A percentile compares a stretch with the other conserved stretches of the same genome.
Conservation (phyloP, 768 basidiomycete genomes). For the Mycena belliarum region DNA sequence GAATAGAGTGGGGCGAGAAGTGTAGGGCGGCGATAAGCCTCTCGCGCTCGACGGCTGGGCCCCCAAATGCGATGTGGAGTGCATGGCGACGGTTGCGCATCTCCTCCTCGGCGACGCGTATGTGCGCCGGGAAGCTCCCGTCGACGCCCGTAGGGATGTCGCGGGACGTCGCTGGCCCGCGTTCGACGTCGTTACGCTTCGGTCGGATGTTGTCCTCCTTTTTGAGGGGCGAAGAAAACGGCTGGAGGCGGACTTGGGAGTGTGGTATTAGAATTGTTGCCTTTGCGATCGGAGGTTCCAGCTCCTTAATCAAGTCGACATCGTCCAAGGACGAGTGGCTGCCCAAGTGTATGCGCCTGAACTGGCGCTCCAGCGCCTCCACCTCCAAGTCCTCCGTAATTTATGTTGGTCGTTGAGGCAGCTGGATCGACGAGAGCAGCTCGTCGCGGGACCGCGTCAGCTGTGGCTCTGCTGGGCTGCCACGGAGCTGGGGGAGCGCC, state of each 20-base stretch:
- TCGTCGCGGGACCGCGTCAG: constrained; percentile 50
- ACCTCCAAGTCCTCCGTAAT: constrained; percentile 61
- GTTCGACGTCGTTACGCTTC: constrained; percentile 25
- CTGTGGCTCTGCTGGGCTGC: constrained; percentile 30
- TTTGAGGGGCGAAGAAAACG: constrained; percentile 51
- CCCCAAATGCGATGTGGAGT: constrained; percentile 58
- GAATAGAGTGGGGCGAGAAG: constrained; percentile 31
- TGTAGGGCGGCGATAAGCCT: constrained; percentile 56
- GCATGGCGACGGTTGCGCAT: constrained; percentile 62
- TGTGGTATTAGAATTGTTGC: constrained; percentile 17
- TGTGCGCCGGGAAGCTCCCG: constrained; percentile 70
- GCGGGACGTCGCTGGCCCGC: constrained; percentile 48
- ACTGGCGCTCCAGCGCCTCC: constrained; percentile 54
- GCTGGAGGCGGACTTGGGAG: constrained; percentile 49
- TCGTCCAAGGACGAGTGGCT: constrained; percentile 19
- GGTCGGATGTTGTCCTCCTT: constrained; percentile 16
- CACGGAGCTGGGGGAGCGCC: constrained; percentile 61
- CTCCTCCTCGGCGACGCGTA: constrained; percentile 68
- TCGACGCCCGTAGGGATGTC: constrained; percentile 63
- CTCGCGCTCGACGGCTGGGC: constrained; percentile 52
- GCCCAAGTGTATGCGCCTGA: constrained; percentile 36
- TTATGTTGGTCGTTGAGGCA: constrained; percentile 61
- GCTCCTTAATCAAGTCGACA: background rate
- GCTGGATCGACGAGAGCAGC: constrained; percentile 42
- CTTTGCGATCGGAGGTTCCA: constrained; percentile 23